Evolutionary conservation across 352 stramenopile species (phyloP), one percentile per base, ranked within the genome.

Genomic region (Pythium dissimile): DNA sequence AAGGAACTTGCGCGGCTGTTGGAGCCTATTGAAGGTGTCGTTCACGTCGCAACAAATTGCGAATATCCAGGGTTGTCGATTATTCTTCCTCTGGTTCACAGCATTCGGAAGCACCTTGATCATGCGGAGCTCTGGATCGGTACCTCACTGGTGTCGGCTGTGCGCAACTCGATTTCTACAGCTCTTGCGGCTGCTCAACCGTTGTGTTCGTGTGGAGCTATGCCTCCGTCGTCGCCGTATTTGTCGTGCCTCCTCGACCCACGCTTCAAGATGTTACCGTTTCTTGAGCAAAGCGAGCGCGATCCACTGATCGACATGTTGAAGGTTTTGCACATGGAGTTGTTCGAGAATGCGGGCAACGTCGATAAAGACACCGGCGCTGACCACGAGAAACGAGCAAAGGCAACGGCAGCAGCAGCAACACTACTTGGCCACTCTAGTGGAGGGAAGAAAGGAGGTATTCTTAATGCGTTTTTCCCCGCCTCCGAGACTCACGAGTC

Each of bases 61-160:
- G 74, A 80, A n/a, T 92, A 89, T 55, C 79, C 79, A 0, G 72
- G 77, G 1, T 58, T 92, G 12, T 90, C 83, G 35, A 83, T 92
- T 44, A 71, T 86, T 11, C 77, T 86, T 44, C 78, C 80, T 15
- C 61, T 90, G 15, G 55, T 90, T 20, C 77, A 88, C 55, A 88
- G 78, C 21, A 70, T 92, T 51, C 73, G 80, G 35, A 88, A 89
- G 61, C 80, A 89, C 37, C 49, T 92, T 37, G 72, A 72, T 6
- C 72, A 86, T 46, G 73, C 82, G 9, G 71, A 58, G n/a, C 65
- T 75, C 3, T 92, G 82, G 79, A 67, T 92, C 34, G 70, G 67
- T 2, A 83, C 83, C 26, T 64, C 83, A 5, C 54, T 93, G 11
- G 80, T 84, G n/a, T 66, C 75, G 0, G 72, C 74, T 1, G 75